Percentiles rank a stretch among this genome's conserved stretches.
phyloP scores from a whole-genome alignment of 345 rosid species.

The Eucalyptus sp. region DNA sequence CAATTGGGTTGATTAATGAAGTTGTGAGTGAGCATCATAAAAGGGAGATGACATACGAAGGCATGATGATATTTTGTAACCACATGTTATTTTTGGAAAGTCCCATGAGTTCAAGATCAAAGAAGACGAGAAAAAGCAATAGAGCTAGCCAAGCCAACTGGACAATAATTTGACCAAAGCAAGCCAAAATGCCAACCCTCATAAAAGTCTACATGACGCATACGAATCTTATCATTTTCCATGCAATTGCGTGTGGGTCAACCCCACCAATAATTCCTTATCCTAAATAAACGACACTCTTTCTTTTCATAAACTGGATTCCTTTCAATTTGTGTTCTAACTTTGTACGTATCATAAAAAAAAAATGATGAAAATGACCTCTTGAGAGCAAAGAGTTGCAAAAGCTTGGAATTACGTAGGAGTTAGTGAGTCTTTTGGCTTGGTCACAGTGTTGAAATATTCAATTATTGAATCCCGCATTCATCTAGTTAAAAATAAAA shows the following conservation, averaged over 20 bases:
- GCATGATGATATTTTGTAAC: background rate
- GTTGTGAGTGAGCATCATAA: background rate
- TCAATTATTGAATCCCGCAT: background rate
- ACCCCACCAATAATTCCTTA: background rate
- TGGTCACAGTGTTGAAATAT: background rate
- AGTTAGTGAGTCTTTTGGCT: background rate
- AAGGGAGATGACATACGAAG: background rate
- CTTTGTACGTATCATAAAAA: background rate
- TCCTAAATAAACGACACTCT: background rate
- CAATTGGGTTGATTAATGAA: background rate
- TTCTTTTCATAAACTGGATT: background rate
- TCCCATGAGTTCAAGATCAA: background rate
- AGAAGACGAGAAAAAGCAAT: background rate
- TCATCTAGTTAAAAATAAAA: no score
- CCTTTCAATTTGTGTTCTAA: background rate
- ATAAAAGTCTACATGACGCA: background rate
- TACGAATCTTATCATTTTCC: background rate
- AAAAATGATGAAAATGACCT: background rate
- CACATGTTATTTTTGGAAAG: background rate
- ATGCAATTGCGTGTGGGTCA: background rate
- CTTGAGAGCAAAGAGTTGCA: background rate
- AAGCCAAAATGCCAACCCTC: background rate
- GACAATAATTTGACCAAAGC: background rate
- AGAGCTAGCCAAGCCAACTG: background rate
- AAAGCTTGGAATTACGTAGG: accelerated